Evolutionary conservation across 495 filamentous ascomycete species (phyloP), one percentile per base, ranked within the genome.

Genomic region (Aspergillus nanangensis): DNA sequence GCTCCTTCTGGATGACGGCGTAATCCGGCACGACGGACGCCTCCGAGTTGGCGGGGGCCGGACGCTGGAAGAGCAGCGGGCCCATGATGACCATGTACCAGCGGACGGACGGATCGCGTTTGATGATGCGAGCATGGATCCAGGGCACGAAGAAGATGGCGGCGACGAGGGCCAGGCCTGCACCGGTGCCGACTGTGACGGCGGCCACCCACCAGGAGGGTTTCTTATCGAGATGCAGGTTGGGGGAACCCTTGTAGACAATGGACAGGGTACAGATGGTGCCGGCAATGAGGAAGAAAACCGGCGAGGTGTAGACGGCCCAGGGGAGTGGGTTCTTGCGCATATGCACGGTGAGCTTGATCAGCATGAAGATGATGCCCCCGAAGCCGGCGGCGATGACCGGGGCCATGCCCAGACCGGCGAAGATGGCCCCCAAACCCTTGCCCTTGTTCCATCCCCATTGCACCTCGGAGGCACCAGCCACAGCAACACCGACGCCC

Each of bases 241-340:
- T 77, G 8, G 78, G 79, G 4, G 79, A 81, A 9, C 79, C 80
- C 66, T 82, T 81, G 70, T 80, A 81, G 45, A 83, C 80, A 49
- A 84, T 80, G 15, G 76, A 81, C 1, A 84, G 62, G 2, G 78
- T 77, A 53, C 75, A 77, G 24, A 83, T 65, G 21, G 75, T 81
- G 18, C 64, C 72, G 25, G 77, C 77, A 43, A 81, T 64, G 37
- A 80, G 69, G 64, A 79, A 82, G 61, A 71, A 83, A 59, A 78
- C 71, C 5, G 79, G 79, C 3, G 76, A 70, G 42, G 70, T 75
- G 58, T 71, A 81, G 34, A 84, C 66, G 34, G 78, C 76, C 73
- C 71, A 78, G 3, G 63, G 69, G 13, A 79, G 65, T 3, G 79
- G 77, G 52, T 80, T 79, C 56, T 60, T 71, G 51, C 79, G 77